Base-by-base conservation (phyloP, 75 land plant species). In the Pinus tabuliformis region DNA sequence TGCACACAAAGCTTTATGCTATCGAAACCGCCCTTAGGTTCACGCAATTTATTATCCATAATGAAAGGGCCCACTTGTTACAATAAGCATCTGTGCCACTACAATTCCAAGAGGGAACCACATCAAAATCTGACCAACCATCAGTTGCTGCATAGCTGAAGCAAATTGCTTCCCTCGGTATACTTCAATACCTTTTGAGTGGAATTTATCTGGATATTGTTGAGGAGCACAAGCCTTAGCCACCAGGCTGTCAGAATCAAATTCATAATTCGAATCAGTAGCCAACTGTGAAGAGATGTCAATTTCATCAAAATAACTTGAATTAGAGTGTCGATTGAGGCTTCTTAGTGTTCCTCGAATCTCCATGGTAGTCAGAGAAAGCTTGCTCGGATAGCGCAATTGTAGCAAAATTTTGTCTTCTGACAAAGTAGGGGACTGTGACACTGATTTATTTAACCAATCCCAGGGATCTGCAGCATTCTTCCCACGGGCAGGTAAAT, bases 61-160 rank as follows among this genome's bases (percentile, higher is more conserved):
- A 6, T 62, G 72, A 87, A 90, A 30, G 92, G 85, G 24, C 92
- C 92, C 74, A 90, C 71, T 77, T 84, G 57, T 76, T 78, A 62
- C 91, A 89, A n/a, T 52, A 79, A 0, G 72, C 78, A 72, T 79
- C 76, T 24, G 76, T 83, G 37, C 54, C 20, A 30, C 70, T 76
- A 59, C 87, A 87, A 21, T 62, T 76, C 85, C 85, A 60, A 9
- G 72, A 72, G 26, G 26, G 26, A 26, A 26, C 26, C 26, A 26
- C 26, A 26, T 26, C 26, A 26, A 26, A 26, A 26, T 17, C 82
- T 68, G 70, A 64, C 59, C 21, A 59, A 39, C 0, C 60, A 78
- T 8, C 58, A 36, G 26, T 73, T 39, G 37, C 80, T 56, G 21
- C 78, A 62, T 42, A 79, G 62, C 52, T 87, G 70, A n/a, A 15